Percentiles rank a stretch among this genome's conserved stretches.
These are phyloP conservation scores for Torrubiella hemipterigena DNA, from an alignment of 2,329 filamentous ascomycete genomes.

Conservation along the genomic window DNA sequence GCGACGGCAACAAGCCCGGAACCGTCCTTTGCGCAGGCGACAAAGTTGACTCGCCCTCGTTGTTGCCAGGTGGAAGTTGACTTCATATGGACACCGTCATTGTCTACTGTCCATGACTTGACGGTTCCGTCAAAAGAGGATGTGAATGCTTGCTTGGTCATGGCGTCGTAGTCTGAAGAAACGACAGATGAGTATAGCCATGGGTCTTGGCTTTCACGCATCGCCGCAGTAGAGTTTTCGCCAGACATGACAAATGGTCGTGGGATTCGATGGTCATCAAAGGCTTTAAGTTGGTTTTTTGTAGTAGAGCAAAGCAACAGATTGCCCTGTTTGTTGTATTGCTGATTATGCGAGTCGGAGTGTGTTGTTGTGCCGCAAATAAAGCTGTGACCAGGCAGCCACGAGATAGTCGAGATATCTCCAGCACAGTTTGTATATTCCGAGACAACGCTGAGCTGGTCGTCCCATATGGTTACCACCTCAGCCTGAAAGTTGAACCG, in stretches of 20 bases:
- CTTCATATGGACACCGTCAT: conserved; percentile 27
- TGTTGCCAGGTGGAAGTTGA: conserved; percentile 39
- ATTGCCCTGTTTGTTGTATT: conserved; percentile 55
- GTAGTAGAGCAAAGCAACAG: conserved; percentile 40
- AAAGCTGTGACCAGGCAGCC: conserved; percentile 41
- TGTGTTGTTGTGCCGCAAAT: conserved; percentile 52
- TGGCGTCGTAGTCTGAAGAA: conserved; percentile 42
- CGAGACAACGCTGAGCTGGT: conserved; percentile 34
- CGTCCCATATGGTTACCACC: conserved; percentile 34
- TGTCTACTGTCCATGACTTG: conserved; percentile 41
- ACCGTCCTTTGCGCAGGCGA: conserved; percentile 36
- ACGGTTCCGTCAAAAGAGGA: conserved; percentile 51
- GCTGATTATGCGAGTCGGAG: conserved; percentile 50
- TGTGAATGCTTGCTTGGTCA: conserved; percentile 37
- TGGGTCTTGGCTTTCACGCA: conserved; percentile 46
- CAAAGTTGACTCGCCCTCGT: conserved; percentile 49
- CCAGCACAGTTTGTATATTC: conserved; percentile 52
- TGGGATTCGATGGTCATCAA: conserved; percentile 43
- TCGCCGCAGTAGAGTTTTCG: conserved; percentile 42
- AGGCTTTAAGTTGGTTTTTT: conserved; percentile 32
- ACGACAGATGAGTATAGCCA: conserved; percentile 56
- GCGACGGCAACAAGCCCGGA: conserved; percentile 44
- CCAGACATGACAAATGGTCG: conserved; percentile 39
- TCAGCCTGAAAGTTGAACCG: conserved; percentile 33
- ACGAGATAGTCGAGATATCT: conserved; percentile 45